These are phyloP conservation scores for Cytidiella melzeri DNA, from an alignment of 768 basidiomycete species.

Conservation along the genomic window DNA sequence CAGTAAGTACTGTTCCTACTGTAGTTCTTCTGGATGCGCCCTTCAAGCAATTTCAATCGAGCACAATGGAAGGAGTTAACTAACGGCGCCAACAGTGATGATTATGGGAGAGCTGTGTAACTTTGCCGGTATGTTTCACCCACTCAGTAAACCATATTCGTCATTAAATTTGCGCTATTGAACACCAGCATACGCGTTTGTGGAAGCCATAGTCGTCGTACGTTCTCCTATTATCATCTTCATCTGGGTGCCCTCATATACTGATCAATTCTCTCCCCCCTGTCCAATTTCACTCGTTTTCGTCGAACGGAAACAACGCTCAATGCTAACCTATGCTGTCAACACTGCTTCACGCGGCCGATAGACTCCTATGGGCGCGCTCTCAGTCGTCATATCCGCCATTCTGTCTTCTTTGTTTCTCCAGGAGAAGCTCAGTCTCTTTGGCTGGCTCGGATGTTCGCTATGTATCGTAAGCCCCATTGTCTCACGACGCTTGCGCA, in stretches of 20 bases:
- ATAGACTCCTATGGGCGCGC: slow-evolving; percentile 89
- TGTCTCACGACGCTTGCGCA: not conserved
- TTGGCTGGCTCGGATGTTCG: slow-evolving; percentile 93
- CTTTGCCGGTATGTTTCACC: slow-evolving; percentile 58
- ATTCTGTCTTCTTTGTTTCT: slow-evolving; percentile 91
- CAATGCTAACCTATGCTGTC: too few relatives aligned
- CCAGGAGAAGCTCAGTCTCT: slow-evolving; percentile 88
- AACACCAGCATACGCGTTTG: slow-evolving; percentile 78
- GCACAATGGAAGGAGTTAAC: not conserved
- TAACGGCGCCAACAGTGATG: slow-evolving; percentile 62
- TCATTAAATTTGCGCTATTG: not conserved
- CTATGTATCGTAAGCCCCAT: slow-evolving; percentile 73
- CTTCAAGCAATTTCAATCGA: not conserved
- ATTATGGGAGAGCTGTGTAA: slow-evolving; percentile 86
- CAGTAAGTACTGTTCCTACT: slow-evolving; percentile 60
- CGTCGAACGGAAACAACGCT: too few relatives aligned
- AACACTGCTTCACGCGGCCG: too few relatives aligned
- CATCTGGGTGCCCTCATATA: too few relatives aligned
- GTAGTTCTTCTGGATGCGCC: not conserved
- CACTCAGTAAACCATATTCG: slow-evolving; percentile 22
- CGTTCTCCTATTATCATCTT: too few relatives aligned
- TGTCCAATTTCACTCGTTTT: too few relatives aligned
- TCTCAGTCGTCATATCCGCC: slow-evolving; percentile 94
- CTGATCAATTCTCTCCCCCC: too few relatives aligned
- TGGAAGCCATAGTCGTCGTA: slow-evolving; percentile 89